Evolutionary conservation across 2,329 filamentous ascomycete species (phyloP).

Genomic region (Zymoseptoria ardabiliae): DNA sequence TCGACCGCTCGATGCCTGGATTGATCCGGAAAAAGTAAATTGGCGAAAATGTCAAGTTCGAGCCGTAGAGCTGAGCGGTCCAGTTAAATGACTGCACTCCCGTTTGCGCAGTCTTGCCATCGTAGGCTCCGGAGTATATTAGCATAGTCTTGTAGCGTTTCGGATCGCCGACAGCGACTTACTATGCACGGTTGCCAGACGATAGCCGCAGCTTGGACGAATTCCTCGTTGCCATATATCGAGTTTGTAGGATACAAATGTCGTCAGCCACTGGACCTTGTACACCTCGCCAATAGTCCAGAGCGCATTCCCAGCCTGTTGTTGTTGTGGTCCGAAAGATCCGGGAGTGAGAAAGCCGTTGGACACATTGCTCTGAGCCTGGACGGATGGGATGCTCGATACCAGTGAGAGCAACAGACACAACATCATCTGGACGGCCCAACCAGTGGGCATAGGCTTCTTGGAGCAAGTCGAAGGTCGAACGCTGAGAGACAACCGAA

Average conservation of each 20-base stretch:
- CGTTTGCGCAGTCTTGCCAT: not conserved
- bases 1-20: not conserved
- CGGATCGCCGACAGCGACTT: not conserved
- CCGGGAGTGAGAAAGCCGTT: not conserved
- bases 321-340: not conserved
- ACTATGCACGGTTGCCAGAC: not conserved
- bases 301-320: not conserved
- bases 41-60: not conserved
- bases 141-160: not conserved
- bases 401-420: not conserved
- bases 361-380: not conserved
- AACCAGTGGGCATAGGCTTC: not conserved
- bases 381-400: not conserved
- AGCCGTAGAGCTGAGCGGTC: not conserved
- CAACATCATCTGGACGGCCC: not conserved
- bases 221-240: not conserved
- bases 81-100: not conserved
- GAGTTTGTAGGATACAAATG: not conserved
- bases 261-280: too few species aligned
- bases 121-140: not conserved
- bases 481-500: not conserved
- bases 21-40: not conserved
- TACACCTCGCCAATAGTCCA: not conserved
- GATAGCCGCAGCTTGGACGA: not conserved
- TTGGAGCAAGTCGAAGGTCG: not conserved